These are phyloP conservation scores for Zymoseptoria tritici DNA, from an alignment of 2,329 filamentous ascomycete genomes.

Conservation along the genomic window DNA sequence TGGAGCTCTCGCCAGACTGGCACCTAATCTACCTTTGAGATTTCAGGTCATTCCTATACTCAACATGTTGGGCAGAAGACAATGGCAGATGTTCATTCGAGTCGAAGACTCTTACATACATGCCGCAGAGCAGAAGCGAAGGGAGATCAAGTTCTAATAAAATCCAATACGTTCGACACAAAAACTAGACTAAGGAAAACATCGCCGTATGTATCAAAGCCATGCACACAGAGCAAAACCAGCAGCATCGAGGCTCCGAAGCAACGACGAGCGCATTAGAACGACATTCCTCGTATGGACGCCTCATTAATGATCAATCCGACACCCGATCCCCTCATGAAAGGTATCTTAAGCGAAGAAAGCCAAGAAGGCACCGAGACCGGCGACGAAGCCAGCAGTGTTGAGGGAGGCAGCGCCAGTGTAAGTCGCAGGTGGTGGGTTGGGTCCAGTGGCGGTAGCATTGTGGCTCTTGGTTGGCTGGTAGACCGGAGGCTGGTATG, in stretches of 20 bases:
- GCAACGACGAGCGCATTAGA: neutral
- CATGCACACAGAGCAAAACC: neutral
- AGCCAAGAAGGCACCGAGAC: neutral
- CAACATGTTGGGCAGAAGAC: neutral
- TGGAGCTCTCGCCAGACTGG: too few relatives aligned
- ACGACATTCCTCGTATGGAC: neutral
- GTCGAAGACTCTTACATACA: neutral
- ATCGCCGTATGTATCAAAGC: neutral
- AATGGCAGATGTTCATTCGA: neutral
- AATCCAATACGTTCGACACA: neutral
- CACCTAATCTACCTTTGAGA: neutral
- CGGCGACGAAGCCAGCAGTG: neutral
- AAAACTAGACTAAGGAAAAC: neutral
- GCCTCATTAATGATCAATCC: neutral
- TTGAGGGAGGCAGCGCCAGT: neutral
- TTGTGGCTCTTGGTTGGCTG: neutral
- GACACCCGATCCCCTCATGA: neutral
- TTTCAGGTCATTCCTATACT: too few relatives aligned
- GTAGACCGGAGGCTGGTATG: neutral
- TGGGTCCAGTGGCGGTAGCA: neutral
- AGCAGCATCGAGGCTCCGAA: neutral
- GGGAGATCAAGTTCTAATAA: neutral
- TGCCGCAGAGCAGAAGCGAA: neutral
- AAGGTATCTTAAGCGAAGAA: neutral
- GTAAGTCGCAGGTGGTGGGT: neutral